A percentile compares a stretch with the other conserved stretches of the same genome.
phyloP scores from a whole-genome alignment of 257 asterid species.

The Solanum tarapatanum region DNA sequence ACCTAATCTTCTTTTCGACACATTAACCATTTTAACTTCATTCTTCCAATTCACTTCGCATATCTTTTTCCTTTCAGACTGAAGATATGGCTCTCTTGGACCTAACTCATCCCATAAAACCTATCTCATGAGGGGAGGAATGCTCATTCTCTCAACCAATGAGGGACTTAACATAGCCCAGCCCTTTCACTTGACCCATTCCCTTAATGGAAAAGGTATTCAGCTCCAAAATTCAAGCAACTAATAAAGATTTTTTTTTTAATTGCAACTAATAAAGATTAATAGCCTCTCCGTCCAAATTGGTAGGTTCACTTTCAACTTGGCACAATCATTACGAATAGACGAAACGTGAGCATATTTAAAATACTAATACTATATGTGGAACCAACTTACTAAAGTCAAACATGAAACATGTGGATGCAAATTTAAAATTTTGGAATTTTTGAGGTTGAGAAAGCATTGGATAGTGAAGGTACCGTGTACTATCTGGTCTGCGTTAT shows the following conservation, averaged over 20 bases:
- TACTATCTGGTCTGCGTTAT: neutral
- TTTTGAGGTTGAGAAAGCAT: neutral
- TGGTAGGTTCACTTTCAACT: neutral
- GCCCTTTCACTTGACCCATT: neutral
- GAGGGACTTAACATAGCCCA: neutral
- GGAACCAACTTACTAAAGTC: neutral
- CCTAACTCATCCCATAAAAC: neutral
- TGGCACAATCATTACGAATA: neutral
- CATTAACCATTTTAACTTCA: neutral
- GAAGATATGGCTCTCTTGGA: neutral
- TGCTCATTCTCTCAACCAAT: neutral
- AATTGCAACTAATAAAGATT: neutral
- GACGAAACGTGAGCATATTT: neutral
- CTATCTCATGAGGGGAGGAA: neutral
- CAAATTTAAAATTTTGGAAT: neutral
- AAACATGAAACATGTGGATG: neutral
- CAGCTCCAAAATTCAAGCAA: neutral
- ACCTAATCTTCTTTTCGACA: neutral
- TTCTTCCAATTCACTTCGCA: neutral
- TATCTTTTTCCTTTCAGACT: neutral
- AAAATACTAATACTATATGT: neutral
- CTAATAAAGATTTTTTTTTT: neutral
- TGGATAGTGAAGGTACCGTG: neutral
- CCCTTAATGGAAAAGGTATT: neutral
- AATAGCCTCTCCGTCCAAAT: neutral